Evolutionary conservation across 192 early-diverging fungal genomes (phyloP), one percentile per base, ranked within the genome.

Genomic region (Dispira parvispora): DNA sequence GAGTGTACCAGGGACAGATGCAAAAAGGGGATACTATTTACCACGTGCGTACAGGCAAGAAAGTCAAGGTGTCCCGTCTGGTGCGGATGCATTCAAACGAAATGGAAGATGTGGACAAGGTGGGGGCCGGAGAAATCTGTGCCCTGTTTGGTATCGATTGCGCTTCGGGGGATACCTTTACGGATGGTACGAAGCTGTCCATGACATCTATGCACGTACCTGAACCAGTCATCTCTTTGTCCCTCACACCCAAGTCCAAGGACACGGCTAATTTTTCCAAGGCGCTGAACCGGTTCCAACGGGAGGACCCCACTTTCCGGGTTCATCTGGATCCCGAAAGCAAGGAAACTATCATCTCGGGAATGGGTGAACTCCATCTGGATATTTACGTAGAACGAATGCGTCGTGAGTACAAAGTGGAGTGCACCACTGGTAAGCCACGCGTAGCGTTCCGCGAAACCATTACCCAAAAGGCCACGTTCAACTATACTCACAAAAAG

Each of bases 141-240:
- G 96, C 96, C 4, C 77, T 98, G 68, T 96, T 98, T 76, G 96
- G 96, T 68, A 84, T 98, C 64, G 93, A 98, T 60, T 96, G 93
- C 69, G 86, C 96, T 0, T 87, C 85, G 13, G 96, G 96, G 63
- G 96, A 98, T 78, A 94, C 96, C 8, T 98, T 98, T 66, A 95
- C 90, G 43, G 88, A 94, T 66, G 96, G 96, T 25, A 69, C 78
- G 16, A 78, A 81, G 54, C 87, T 85, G 72, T 78, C 92, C 12
- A 92, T 98, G 93, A 90, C 90, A 46, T 93, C 96, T 47, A 98
- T 98, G 87, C 95, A 84, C 73, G 93, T 98, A 20, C 96, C 96
- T 47, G 86, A 92, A 45, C 89, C 96, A 8, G 96, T 98, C 54
- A 95, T 98, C 58, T 96, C 96, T 27, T 80, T 98, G 42, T 88